A percentile compares a stretch with the other conserved stretches of the same genome.
Evolutionary conservation across 2,329 filamentous ascomycete species (phyloP).

Genomic region (Hymenoscyphus fraxineus): DNA sequence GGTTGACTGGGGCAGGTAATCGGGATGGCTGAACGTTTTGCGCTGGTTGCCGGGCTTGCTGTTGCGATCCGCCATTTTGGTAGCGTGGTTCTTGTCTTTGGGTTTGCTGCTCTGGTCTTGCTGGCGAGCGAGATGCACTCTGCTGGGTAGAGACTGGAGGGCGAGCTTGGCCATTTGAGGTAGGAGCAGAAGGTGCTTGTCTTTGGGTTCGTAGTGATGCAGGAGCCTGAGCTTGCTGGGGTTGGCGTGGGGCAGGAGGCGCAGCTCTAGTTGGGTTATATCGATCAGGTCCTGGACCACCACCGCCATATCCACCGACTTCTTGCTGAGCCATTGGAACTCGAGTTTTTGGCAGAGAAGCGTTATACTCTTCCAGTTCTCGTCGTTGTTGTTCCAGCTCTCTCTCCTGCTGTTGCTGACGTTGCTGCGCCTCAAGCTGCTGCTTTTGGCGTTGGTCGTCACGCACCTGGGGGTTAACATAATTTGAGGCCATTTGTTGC

Average conservation of each 20-base stretch:
- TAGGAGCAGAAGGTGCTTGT: conserved; percentile 72
- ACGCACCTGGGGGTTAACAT: conserved; percentile 45
- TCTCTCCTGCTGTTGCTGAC: conserved; percentile 49
- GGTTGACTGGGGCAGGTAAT: conserved; percentile 49
- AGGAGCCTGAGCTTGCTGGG: conserved; percentile 52
- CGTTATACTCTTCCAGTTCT: conserved; percentile 85
- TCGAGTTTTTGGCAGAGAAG: conserved; percentile 78
- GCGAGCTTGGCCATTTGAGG: conserved; percentile 40
- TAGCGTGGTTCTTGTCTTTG: conserved; percentile 33
- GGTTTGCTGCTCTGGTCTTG: conserved; percentile 43
- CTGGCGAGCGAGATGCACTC: conserved; percentile 36
- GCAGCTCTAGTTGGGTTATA: conserved; percentile 85
- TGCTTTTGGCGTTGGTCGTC: conserved; percentile 61
- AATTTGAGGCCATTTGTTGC: conserved; percentile 54
- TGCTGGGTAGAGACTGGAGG: conserved; percentile 49
- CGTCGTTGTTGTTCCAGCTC: conserved; percentile 60
- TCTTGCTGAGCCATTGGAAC: conserved; percentile 84
- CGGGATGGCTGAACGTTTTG: conserved; percentile 46
- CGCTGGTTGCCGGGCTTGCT: conserved; percentile 42
- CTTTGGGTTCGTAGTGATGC: conserved; percentile 66
- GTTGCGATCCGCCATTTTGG: conserved; percentile 40
- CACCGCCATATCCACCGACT: conserved; percentile 60
- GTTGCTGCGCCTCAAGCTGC: conserved; percentile 50
- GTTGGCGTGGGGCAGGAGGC: conserved; percentile 67
- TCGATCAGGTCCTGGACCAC: conserved; percentile 48